These are phyloP conservation scores for Colletotrichum phormii DNA, from an alignment of 2,329 filamentous ascomycete genomes.

Conservation along the genomic window DNA sequence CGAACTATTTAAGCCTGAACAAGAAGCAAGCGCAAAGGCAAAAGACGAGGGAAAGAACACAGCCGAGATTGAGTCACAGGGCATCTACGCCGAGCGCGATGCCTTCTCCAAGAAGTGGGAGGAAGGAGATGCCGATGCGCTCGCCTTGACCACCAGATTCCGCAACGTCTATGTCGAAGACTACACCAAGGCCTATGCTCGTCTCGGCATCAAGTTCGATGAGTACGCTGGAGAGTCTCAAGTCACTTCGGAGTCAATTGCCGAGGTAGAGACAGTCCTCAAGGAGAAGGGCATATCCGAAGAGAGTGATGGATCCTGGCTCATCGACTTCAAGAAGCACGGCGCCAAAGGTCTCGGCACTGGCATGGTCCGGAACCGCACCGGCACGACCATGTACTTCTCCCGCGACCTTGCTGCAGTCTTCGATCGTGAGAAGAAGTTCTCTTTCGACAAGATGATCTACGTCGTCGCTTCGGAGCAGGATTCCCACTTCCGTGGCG, in stretches of 20 bases:
- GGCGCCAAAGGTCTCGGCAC: slow-evolving; percentile 75
- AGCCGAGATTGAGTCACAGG: slow-evolving; percentile 54
- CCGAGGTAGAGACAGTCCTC: slow-evolving; percentile 68
- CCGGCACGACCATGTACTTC: slow-evolving; percentile 74
- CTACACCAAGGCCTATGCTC: slow-evolving; percentile 69
- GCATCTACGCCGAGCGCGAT: slow-evolving; percentile 63
- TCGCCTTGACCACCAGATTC: slow-evolving; percentile 69
- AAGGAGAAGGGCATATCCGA: slow-evolving; percentile 71
- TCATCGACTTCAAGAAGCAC: slow-evolving; percentile 78
- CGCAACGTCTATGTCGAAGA: slow-evolving; percentile 68
- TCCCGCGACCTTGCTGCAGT: slow-evolving; percentile 77
- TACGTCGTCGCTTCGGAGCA: slow-evolving; percentile 53
- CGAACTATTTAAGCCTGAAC: slow-evolving; percentile 70
- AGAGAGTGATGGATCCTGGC: slow-evolving; percentile 72
- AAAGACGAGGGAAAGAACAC: slow-evolving; percentile 59
- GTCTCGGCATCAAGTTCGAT: slow-evolving; percentile 72
- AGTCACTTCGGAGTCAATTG: slow-evolving; percentile 62
- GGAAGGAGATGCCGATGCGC: slow-evolving; percentile 65
- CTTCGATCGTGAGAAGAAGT: slow-evolving; percentile 68
- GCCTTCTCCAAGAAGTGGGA: slow-evolving; percentile 74
- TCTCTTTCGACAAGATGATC: slow-evolving; percentile 52
- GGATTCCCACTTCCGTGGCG: slow-evolving; percentile 48
- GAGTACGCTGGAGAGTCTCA: slow-evolving; percentile 77
- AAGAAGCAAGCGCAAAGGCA: slow-evolving; percentile 66
- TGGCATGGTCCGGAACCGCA: slow-evolving; percentile 72